A percentile compares a stretch with the other conserved stretches of the same genome.
These are phyloP conservation scores for Pezicula rhizophila DNA, from an alignment of 2,329 filamentous ascomycete species.

Conservation along the genomic window DNA sequence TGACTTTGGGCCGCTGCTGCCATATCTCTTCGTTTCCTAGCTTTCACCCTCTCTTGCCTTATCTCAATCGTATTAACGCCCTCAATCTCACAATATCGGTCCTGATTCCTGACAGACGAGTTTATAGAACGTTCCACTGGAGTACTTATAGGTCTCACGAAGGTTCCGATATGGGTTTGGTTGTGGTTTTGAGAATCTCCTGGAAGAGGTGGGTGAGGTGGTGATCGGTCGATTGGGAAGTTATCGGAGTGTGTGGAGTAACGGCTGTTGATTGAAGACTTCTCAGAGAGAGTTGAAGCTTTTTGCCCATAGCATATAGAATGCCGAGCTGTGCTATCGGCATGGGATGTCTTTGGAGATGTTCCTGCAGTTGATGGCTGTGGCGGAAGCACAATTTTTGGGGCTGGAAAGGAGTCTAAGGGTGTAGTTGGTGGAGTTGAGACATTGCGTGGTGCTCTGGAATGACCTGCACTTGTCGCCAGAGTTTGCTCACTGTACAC, in stretches of 20 bases:
- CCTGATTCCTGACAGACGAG: not conserved
- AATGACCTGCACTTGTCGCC: constrained; percentile 6
- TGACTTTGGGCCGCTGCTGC: constrained; percentile 5
- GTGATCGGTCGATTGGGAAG: no score
- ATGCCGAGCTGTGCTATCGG: no score
- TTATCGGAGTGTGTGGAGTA: no score
- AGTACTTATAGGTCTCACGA: no score
- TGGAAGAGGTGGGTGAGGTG: no score
- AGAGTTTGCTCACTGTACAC: constrained; percentile 11
- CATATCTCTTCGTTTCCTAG: constrained; percentile 19
- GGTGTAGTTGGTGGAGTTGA: constrained; percentile 14
- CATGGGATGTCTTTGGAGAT: not conserved
- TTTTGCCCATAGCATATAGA: no score
- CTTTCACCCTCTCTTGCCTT: constrained; percentile 18
- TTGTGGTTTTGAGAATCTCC: no score
- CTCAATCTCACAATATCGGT: constrained; percentile 1
- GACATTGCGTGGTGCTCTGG: constrained; percentile 10
- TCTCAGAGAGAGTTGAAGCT: no score
- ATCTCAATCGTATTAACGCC: constrained; percentile 2
- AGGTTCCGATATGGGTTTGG: no score
- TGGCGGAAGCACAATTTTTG: constrained; percentile 10
- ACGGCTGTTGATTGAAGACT: no score
- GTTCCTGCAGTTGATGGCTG: constrained; percentile 12
- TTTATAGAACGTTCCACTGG: not conserved
- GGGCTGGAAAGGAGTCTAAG: not conserved